phyloP scores from a whole-genome alignment of 1,284 basidiomycete genomes.

The Anthracocystis setariae region DNA sequence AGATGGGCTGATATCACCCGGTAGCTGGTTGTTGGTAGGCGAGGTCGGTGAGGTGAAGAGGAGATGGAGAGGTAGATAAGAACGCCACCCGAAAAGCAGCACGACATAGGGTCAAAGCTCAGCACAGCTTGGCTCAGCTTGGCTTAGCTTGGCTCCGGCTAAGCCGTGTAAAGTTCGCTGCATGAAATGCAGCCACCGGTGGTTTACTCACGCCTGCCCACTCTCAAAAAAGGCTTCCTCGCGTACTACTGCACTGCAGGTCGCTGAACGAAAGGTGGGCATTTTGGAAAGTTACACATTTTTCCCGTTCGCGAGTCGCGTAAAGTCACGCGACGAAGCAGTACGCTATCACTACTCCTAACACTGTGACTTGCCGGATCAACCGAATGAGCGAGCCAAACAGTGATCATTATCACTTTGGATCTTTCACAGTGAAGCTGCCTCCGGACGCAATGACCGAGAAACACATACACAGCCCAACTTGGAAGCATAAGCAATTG shows the following conservation, averaged over 20 bases:
- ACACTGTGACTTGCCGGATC: neutral
- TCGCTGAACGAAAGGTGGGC: slow-evolving; percentile 2
- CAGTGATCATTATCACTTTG: neutral
- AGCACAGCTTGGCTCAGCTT: slow-evolving; percentile 3
- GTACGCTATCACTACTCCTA: neutral
- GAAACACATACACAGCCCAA: neutral
- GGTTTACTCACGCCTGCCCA: no score
- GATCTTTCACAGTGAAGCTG: no score
- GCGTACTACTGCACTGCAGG: no score
- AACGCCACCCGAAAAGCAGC: neutral
- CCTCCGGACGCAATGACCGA: no score
- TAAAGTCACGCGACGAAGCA: slow-evolving; percentile 40
- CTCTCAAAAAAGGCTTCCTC: no score
- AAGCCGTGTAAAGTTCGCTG: neutral
- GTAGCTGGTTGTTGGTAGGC: neutral
- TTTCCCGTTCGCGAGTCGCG: slow-evolving; percentile 24
- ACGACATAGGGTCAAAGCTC: slow-evolving; percentile 5
- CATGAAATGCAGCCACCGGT: slow-evolving; percentile 1
- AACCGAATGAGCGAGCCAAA: neutral
- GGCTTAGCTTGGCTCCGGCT: slow-evolving; percentile 18
- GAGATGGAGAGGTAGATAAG: neutral
- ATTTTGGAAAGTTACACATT: slow-evolving; percentile 32
- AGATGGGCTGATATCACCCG: neutral
- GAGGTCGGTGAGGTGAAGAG: neutral
- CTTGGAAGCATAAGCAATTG: neutral